Conservation (phyloP, 2,329 filamentous ascomycete genomes). For the Calonectria hawksworthii region DNA sequence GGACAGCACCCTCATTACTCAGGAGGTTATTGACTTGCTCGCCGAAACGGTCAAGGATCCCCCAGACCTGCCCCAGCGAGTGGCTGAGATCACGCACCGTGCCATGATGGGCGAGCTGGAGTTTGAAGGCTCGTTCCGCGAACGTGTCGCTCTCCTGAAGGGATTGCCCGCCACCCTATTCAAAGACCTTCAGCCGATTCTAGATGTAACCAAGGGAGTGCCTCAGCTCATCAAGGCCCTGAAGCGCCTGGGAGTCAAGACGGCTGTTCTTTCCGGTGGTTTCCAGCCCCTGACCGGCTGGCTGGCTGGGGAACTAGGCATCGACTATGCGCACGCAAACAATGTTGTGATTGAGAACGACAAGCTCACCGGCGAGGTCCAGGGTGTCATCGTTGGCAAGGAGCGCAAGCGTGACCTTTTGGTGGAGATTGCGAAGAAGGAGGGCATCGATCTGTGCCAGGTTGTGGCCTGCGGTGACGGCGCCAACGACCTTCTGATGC, state of each 20-base stretch:
- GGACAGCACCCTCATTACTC: slow-evolving; percentile 97
- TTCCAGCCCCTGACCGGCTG: slow-evolving; percentile 92
- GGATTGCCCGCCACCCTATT: slow-evolving; percentile 86
- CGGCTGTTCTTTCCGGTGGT: slow-evolving; percentile 91
- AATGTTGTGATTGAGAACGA: slow-evolving; percentile 77
- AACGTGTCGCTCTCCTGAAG: slow-evolving; percentile 83
- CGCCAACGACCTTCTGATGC: slow-evolving; percentile 87
- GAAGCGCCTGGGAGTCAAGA: slow-evolving; percentile 84
- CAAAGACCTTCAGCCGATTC: slow-evolving; percentile 78
- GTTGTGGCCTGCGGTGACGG: slow-evolving; percentile 84
- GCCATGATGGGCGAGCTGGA: slow-evolving; percentile 98
- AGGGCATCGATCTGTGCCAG: slow-evolving; percentile 75
- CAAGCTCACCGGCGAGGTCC: slow-evolving; percentile 79
- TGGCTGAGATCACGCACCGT: slow-evolving; percentile 90
- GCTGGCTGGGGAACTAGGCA: slow-evolving; percentile 83
- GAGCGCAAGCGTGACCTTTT: slow-evolving; percentile 82
- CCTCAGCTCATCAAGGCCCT: slow-evolving; percentile 80
- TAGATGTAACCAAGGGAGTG: slow-evolving; percentile 88
- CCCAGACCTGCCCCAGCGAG: slow-evolving; percentile 81
- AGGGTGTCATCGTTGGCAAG: slow-evolving; percentile 80
- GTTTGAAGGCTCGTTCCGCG: slow-evolving; percentile 86
- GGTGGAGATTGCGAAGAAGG: slow-evolving; percentile 76
- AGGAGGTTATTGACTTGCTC: slow-evolving; percentile 97
- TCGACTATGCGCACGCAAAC: slow-evolving; percentile 93
- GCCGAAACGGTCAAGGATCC: slow-evolving; percentile 80